Evolutionary conservation across 495 filamentous ascomycete species (phyloP).

Genomic region (Terfezia boudieri): DNA sequence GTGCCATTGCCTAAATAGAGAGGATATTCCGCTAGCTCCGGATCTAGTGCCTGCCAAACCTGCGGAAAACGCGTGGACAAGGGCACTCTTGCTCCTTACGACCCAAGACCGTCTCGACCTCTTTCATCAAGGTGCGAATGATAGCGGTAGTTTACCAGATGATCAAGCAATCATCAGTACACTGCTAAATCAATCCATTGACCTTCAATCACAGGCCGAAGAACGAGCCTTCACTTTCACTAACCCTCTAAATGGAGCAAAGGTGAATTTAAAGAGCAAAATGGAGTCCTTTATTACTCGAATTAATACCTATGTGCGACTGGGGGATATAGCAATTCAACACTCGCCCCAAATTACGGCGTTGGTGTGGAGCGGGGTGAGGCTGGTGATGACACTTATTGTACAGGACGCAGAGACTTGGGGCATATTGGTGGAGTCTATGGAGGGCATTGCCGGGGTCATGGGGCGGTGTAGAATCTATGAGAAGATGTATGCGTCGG

Average conservation of each 20-base stretch:
- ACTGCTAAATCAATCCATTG: background rate
- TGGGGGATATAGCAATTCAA: background rate
- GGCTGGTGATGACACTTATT: background rate
- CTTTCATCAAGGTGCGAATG: background rate
- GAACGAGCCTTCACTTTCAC: background rate
- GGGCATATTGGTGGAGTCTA: background rate
- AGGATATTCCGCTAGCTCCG: too few relatives aligned
- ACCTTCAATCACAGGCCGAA: background rate
- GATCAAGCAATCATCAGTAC: background rate
- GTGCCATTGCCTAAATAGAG: too few relatives aligned
- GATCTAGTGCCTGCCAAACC: too few relatives aligned
- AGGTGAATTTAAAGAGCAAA: background rate
- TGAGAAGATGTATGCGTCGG: background rate
- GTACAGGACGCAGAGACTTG: background rate
- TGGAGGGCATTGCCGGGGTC: background rate
- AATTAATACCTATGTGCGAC: background rate
- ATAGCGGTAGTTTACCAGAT: background rate
- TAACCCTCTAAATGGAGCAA: background rate
- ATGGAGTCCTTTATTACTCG: background rate
- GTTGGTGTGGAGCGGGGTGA: background rate
- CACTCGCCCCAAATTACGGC: background rate
- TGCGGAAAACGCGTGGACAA: background rate
- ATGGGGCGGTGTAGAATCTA: background rate
- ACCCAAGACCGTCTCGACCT: background rate
- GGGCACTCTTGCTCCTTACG: background rate